phyloP scores from a whole-genome alignment of 2,329 filamentous ascomycete genomes.

The Phialophora tarda region DNA sequence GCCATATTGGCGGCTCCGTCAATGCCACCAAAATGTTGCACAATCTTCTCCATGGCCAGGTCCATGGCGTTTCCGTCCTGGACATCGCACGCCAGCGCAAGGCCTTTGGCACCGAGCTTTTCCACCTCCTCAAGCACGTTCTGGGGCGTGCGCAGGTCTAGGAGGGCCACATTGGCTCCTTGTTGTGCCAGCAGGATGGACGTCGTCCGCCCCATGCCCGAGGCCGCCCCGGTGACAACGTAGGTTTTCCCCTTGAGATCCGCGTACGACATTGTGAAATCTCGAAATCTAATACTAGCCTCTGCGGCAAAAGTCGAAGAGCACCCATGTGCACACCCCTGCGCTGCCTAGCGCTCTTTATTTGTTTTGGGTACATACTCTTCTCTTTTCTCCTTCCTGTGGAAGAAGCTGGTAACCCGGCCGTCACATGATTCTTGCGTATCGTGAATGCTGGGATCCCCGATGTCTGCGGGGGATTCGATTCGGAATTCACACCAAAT shows the following conservation, averaged over 20 bases:
- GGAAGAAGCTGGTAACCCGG: no score
- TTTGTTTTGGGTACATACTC: no score
- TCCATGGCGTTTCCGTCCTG: not conserved
- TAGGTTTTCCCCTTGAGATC: conserved; percentile 12
- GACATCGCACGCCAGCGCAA: conserved; percentile 11
- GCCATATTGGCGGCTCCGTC: conserved; percentile 16
- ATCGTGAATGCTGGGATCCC: no score
- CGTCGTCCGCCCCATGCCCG: conserved; percentile 13
- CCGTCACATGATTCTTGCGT: no score
- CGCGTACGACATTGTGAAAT: no score
- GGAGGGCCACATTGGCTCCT: conserved; percentile 12
- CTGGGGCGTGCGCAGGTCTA: conserved; percentile 14
- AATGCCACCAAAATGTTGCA: not conserved
- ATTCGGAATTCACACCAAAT: no score
- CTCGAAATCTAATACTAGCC: no score
- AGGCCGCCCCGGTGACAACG: conserved; percentile 14
- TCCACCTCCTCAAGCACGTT: conserved; percentile 8
- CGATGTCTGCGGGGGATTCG: no score
- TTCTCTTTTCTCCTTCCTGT: no score
- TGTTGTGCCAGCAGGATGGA: conserved; percentile 10
- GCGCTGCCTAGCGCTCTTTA: no score
- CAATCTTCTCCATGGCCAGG: not conserved
- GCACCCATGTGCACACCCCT: no score
- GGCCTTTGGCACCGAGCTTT: conserved; percentile 1
- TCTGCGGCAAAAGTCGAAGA: no score